Percentiles rank a stretch among this genome's conserved stretches.
phyloP scores from a whole-genome alignment of 73 alveolate genomes.

The Paramecium caudatum region DNA sequence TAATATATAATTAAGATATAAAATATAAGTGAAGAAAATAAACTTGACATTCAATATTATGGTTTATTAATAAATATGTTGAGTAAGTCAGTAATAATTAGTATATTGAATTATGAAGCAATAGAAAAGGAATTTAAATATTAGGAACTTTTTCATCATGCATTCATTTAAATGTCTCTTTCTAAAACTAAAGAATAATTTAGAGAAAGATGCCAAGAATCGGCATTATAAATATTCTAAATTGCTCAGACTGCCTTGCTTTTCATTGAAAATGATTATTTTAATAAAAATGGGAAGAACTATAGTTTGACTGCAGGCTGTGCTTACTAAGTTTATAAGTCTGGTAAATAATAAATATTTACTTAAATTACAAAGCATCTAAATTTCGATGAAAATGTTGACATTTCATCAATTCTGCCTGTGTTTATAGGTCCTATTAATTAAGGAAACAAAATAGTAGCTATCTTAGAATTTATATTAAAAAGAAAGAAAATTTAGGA shows the following conservation, averaged over 20 bases:
- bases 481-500: slow-evolving; percentile 24
- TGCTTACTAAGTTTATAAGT: slow-evolving; percentile 27
- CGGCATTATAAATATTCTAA: background rate
- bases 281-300: background rate
- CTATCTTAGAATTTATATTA: slow-evolving; percentile 5
- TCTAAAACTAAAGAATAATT: background rate
- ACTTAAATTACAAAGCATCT: background rate
- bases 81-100: slow-evolving; percentile 14
- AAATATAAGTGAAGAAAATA: slow-evolving; percentile 18
- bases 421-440: slow-evolving; percentile 60
- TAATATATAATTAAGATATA: background rate
- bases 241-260: background rate
- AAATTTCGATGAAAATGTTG: slow-evolving; percentile 61
- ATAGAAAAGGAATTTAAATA: slow-evolving; percentile 20
- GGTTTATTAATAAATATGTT: slow-evolving; percentile 57
- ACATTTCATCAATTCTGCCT: slow-evolving; percentile 36
- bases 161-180: background rate
- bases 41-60: slow-evolving; percentile 13
- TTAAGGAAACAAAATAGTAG: slow-evolving; percentile 1
- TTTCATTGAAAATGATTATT: background rate
- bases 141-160: background rate
- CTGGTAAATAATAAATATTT: background rate
- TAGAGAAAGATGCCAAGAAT: background rate
- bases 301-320: slow-evolving; percentile 6
- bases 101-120: slow-evolving; percentile 39